phyloP scores from a whole-genome alignment of 352 stramenopile genomes.

The Phytophthora fragariaefolia region DNA sequence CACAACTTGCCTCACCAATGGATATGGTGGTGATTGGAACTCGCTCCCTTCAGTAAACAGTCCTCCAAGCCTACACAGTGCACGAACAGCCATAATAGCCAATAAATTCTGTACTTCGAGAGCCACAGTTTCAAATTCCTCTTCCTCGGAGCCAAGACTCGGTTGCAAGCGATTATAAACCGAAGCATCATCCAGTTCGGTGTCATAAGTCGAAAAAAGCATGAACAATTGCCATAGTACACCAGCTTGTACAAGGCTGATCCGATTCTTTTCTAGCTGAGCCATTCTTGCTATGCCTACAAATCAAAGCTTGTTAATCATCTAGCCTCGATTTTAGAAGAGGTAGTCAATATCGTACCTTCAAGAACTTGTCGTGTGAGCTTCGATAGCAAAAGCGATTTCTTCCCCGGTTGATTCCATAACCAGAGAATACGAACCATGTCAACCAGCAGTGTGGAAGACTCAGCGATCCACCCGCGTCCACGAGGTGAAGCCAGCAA shows the following conservation, averaged over 20 bases:
- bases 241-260: conserved; percentile 53
- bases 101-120: conserved; percentile 75
- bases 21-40: conserved; percentile 52
- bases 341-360: conserved; percentile 40
- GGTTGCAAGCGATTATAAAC: conserved; percentile 51
- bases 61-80: conserved; percentile 73
- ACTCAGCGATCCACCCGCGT: conserved; percentile 66
- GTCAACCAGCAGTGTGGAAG: conserved; percentile 70
- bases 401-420: conserved; percentile 61
- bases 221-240: conserved; percentile 76
- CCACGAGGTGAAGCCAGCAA: conserved; percentile 62
- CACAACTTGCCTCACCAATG: conserved; percentile 46
- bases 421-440: conserved; percentile 79
- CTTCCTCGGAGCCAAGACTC: conserved; percentile 38
- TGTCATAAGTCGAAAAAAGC: conserved; percentile 75
- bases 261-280: conserved; percentile 65
- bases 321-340: not conserved
- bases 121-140: conserved; percentile 51
- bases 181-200: conserved; percentile 59
- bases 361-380: conserved; percentile 79
- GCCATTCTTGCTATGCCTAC: conserved; percentile 69
- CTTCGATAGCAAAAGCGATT: conserved; percentile 65
- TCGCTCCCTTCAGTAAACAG: conserved; percentile 63
- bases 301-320: conserved; percentile 11
- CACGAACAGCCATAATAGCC: conserved; percentile 71